Percentiles rank a stretch among this genome's conserved stretches.
Conservation (phyloP, 176 grass and related monocot genomes). For the Oropetium thomaeum region DNA sequence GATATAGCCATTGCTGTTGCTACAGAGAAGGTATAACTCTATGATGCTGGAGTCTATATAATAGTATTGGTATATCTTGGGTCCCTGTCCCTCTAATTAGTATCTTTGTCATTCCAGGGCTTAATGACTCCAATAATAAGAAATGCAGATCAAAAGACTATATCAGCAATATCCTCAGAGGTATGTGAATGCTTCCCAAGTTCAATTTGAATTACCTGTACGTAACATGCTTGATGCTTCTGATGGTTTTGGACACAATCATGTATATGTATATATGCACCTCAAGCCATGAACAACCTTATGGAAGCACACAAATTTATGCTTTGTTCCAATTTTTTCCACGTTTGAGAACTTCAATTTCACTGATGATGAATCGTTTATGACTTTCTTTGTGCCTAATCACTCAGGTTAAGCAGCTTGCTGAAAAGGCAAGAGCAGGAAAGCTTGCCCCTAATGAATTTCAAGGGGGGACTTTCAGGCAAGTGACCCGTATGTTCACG, state of each 20-base stretch:
- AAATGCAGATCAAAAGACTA: slow-evolving; percentile 93
- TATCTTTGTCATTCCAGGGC: slow-evolving; percentile 49
- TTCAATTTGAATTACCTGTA: slow-evolving; percentile 17
- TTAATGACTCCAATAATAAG: slow-evolving; percentile 97
- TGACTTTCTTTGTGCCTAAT: background rate
- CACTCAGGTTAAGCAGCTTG: slow-evolving; percentile 83
- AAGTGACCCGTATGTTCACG: slow-evolving; percentile 20
- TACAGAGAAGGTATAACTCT: slow-evolving; percentile 76
- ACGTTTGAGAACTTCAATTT: background rate
- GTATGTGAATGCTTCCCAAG: slow-evolving; percentile 41
- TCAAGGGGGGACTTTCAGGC: slow-evolving; percentile 92
- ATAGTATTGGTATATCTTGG: slow-evolving; percentile 18
- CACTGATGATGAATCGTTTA: background rate
- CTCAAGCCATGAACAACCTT: background rate
- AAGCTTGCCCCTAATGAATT: slow-evolving; percentile 86
- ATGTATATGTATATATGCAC: slow-evolving; percentile 15
- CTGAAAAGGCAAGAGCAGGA: slow-evolving; percentile 85
- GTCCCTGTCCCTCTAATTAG: slow-evolving; percentile 28
- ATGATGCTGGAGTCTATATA: background rate
- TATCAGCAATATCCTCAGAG: slow-evolving; percentile 93
- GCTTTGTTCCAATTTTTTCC: background rate
- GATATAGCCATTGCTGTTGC: slow-evolving; percentile 99
- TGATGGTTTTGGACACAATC: background rate
- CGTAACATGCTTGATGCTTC: background rate
- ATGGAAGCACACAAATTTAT: slow-evolving; percentile 12